Conservation (phyloP, 768 basidiomycete genomes). For the Russula sp. region DNA sequence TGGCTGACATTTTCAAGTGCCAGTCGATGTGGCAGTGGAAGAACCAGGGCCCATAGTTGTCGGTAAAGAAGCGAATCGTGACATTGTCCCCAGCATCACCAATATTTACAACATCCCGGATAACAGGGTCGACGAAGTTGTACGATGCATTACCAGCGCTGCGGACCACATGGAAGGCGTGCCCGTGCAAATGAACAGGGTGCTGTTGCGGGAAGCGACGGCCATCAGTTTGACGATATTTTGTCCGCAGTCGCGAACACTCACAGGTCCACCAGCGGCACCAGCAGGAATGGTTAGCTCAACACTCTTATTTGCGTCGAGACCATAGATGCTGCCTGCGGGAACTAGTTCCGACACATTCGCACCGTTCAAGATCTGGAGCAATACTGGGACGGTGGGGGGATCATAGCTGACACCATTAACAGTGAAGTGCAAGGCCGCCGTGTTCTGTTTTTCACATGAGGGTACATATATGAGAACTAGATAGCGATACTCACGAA, state of each 20-base stretch:
- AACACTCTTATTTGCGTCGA: conserved; percentile 16
- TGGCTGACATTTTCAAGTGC: conserved; percentile 26
- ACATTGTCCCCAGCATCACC: conserved; percentile 20
- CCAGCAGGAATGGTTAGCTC: conserved; percentile 22
- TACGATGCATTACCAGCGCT: conserved; percentile 26
- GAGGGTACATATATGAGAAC: not conserved
- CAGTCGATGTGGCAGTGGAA: conserved; percentile 22
- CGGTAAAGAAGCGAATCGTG: conserved; percentile 34
- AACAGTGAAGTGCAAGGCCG: accelerated
- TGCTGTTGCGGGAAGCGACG: conserved; percentile 2
- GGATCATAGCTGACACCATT: conserved; percentile 1
- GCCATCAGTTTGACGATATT: not conserved
- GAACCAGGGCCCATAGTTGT: conserved; percentile 31
- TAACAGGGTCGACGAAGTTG: conserved; percentile 28
- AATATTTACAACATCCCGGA: conserved; percentile 29
- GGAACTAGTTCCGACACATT: conserved; percentile 16
- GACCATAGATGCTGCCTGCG: conserved; percentile 16
- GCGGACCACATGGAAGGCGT: conserved; percentile 30
- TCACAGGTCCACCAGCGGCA: conserved; percentile 5
- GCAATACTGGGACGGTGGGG: conserved; percentile 20
- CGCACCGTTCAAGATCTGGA: conserved; percentile 24
- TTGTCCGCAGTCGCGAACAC: not conserved
- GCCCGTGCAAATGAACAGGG: conserved; percentile 26
- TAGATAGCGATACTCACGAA: conserved; percentile 31
- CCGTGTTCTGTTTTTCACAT: not conserved